Percentiles rank a stretch among this genome's conserved stretches.
phyloP scores from a whole-genome alignment of 2,329 filamentous ascomycete species.

The Colletotrichum gloeosporioides region DNA sequence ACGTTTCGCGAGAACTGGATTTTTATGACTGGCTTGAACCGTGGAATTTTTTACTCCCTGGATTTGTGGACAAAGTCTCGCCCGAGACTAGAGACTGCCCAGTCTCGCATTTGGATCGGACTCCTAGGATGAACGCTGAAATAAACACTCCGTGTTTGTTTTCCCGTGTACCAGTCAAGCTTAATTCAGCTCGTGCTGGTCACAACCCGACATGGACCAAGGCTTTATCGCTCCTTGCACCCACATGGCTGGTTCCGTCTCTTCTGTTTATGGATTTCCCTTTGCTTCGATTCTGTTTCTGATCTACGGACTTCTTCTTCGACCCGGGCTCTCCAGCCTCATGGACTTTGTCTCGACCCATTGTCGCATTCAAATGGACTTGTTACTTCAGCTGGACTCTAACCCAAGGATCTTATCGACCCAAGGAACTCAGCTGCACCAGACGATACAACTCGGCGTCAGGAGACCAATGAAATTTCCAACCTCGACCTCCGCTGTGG shows the following conservation, averaged over 20 bases:
- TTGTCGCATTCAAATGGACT: background rate
- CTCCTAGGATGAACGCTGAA: background rate
- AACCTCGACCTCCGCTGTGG: background rate
- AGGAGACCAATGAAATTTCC: background rate
- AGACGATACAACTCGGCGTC: background rate
- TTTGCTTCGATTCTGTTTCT: slow-evolving; percentile 3
- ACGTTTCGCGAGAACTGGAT: slow-evolving; percentile 10
- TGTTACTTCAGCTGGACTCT: background rate
- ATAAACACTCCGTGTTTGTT: background rate
- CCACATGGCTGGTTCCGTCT: background rate
- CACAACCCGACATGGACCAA: background rate
- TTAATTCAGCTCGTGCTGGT: slow-evolving; percentile 1
- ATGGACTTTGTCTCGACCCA: background rate
- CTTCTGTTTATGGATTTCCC: slow-evolving; percentile 19
- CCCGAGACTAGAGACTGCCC: slow-evolving; percentile 4
- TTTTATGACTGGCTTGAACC: background rate
- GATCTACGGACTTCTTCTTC: background rate
- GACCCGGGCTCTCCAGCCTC: no score
- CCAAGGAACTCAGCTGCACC: background rate
- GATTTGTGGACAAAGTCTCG: background rate
- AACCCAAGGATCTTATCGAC: background rate
- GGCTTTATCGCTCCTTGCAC: background rate
- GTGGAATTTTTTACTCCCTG: background rate
- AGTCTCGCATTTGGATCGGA: slow-evolving; percentile 10
- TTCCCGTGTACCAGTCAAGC: background rate